These are phyloP conservation scores for Hyaloscypha variabilis DNA, from an alignment of 495 filamentous ascomycete genomes.

Conservation along the genomic window DNA sequence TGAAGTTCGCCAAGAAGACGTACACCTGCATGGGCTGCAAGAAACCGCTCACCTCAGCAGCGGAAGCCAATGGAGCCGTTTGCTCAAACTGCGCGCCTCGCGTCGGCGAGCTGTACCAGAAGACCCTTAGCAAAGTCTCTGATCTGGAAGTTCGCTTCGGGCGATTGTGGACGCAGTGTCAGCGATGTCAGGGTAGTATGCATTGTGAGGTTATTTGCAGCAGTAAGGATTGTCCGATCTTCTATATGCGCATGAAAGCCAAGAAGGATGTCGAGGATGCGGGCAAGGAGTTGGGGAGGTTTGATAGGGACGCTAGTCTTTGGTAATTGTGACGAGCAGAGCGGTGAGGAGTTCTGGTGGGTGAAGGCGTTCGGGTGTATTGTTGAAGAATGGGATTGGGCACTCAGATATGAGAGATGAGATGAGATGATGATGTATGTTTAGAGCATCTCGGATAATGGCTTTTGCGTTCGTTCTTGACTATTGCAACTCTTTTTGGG, in stretches of 20 bases:
- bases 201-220: slow-evolving; percentile 98
- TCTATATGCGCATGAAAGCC: slow-evolving; percentile 99
- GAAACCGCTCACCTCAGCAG: slow-evolving; percentile 80
- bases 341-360: background rate
- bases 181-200: slow-evolving; percentile 95
- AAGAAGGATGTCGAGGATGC: slow-evolving; percentile 98
- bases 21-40: slow-evolving; percentile 99
- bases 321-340: slow-evolving; percentile 20
- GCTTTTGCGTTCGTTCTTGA: too few relatives aligned
- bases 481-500: too few relatives aligned
- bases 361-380: background rate
- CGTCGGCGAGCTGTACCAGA: slow-evolving; percentile 91
- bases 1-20: slow-evolving; percentile 98
- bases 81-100: slow-evolving; percentile 83
- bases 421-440: background rate
- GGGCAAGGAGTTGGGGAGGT: slow-evolving; percentile 86
- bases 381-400: background rate
- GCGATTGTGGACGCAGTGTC: slow-evolving; percentile 96
- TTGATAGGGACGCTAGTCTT: slow-evolving; percentile 75
- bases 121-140: slow-evolving; percentile 80
- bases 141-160: slow-evolving; percentile 94
- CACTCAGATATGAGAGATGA: background rate
- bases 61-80: slow-evolving; percentile 83
- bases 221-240: slow-evolving; percentile 95
- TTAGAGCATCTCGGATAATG: background rate